Evolutionary conservation across 441 rosid species (phyloP), one percentile per base, ranked within the genome.

Genomic region (Mallotus japonicus): DNA sequence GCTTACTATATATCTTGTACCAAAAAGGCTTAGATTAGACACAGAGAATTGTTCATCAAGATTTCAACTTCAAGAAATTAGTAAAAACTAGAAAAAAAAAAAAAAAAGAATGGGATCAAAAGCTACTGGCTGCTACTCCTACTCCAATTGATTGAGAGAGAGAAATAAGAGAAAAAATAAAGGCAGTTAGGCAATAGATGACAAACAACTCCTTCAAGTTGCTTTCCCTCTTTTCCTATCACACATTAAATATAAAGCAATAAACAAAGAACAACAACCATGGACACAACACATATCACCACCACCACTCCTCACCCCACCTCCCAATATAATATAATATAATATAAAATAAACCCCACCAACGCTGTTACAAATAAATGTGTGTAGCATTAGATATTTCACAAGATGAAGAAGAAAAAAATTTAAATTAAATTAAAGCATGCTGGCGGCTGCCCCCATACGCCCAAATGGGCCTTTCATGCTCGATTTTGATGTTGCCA

Each of bases 181-280:
- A 14, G 56, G 46, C 19, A 40, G 77, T 59, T 28, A 47, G 63
- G 77, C 73, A 77, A 71, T 20, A 74, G 74, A 81, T 66, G 84
- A 83, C 73, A 71, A 59, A 59, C 51, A 16, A 11, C 44, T 5
- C 76, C 76, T 53, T 56, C 85, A 82, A 79, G 81, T 85, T 85
- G 85, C 79, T 58, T 64, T 78, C 72, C 16, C 32, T 62, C 61
- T 53, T 76, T 76, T 78, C 80, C 72, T 81, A 64, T 79, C 85
- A 78, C 70, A 20, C 86, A 78, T 80, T 84, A 69, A 83, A 73
- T 79, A 82, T 44, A 76, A 77, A 75, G 79, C 71, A 62, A 71
- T 55, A 60, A 70, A 67, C 73, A 79, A 28, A 50, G 32, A 28
- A 28, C 37, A 71, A 71, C 19, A 37, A 60, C 32, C 50, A 71